Evolutionary conservation across 306 rosid species (phyloP), one percentile per base, ranked within the genome.

Genomic region (Herpetospermum pedunculosum): DNA sequence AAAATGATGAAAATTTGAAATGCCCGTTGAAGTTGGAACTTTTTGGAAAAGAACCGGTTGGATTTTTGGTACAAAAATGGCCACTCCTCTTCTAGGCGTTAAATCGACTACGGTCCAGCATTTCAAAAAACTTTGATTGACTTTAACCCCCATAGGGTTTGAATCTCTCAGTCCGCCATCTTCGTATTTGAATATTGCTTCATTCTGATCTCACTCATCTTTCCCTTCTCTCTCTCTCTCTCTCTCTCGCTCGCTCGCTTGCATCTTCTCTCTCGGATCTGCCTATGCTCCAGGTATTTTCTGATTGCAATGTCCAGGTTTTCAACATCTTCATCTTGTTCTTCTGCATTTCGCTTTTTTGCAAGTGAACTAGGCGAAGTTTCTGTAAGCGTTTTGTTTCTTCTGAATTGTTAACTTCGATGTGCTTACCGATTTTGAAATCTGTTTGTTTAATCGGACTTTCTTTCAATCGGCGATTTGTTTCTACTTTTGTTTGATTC

Each of bases 311-410:
- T 59, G 7, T 43, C 59, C 59, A 4, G 69, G 29, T 9, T 53
- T 70, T 54, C 37, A 37, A 28, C 53, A 12, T 67, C 53, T 38
- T 29, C 69, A 3, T 3, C 40, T 34, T 37, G 79, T 23, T 55
- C 79, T 75, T 83, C 59, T 29, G 18, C 80, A 35, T n/a, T 57
- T 77, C 5, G 58, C 63, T 34, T 77, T 41, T 25, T 28, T 8
- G 38, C 48, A 64, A 81, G 76, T 85, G 80, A 79, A 48, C 77
- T 48, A 72, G 74, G 75, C 87, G 87, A 72, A 76, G 92, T 73
- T 10, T 41, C 28, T 15, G 7, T 43, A n/a, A 37, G 10, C 15
- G 38, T 26, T 69, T 14, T 15, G 18, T 4, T 28, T 70, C 43
- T 47, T 8, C 29, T 47, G 37, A 70, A 47, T 44, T 70, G 16